phyloP scores from a whole-genome alignment of 805 yeast species.

The Lachancea mirantina region DNA sequence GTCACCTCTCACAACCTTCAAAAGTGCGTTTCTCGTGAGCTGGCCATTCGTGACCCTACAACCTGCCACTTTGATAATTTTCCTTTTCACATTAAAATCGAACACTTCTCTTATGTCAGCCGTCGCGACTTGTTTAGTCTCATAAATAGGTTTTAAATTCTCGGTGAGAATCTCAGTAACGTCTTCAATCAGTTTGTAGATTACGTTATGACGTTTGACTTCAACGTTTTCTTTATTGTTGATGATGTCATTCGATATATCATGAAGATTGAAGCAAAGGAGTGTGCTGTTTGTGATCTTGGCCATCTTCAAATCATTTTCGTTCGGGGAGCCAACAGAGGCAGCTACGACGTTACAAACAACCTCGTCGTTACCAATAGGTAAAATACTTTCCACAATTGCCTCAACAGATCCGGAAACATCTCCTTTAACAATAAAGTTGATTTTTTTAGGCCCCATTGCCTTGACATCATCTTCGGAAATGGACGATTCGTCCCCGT shows the following conservation, averaged over 20 bases:
- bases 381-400: slow-evolving; percentile 68
- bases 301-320: slow-evolving; percentile 61
- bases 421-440: slow-evolving; percentile 79
- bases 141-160: slow-evolving; percentile 57
- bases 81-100: slow-evolving; percentile 54
- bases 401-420: slow-evolving; percentile 96
- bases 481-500: slow-evolving; percentile 28
- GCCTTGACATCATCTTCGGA: slow-evolving; percentile 23
- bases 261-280: slow-evolving; percentile 65
- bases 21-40: slow-evolving; percentile 49
- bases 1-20: slow-evolving; percentile 48
- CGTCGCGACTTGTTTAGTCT: slow-evolving; percentile 58
- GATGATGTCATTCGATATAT: slow-evolving; percentile 54
- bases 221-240: slow-evolving; percentile 50
- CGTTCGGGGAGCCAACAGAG: slow-evolving; percentile 74
- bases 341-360: slow-evolving; percentile 57
- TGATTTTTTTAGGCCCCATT: slow-evolving; percentile 31
- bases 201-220: slow-evolving; percentile 64
- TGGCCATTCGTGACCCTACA: slow-evolving; percentile 70
- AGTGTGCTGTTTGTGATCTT: slow-evolving; percentile 64
- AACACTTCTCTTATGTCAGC: slow-evolving; percentile 68
- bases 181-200: slow-evolving; percentile 81
- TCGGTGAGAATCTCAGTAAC: slow-evolving; percentile 60
- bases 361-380: slow-evolving; percentile 85
- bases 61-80: slow-evolving; percentile 69